Evolutionary conservation across 371 early-diverging fungal genomes (phyloP), one percentile per base, ranked within the genome.

Genomic region (Paraphysoderma sedebokerense): DNA sequence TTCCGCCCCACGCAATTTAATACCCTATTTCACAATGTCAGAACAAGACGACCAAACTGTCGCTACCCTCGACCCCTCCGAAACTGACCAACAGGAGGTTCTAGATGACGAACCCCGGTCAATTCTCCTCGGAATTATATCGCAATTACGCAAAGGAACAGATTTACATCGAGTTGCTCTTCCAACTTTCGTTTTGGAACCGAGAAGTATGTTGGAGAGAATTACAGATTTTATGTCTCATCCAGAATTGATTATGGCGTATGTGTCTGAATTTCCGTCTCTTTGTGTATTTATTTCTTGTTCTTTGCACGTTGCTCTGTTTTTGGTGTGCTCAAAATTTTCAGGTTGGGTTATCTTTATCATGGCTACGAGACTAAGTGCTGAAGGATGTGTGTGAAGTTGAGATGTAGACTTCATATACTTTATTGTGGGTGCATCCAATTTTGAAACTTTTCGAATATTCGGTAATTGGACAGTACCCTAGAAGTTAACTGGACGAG

Each of bases 151-250:
- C 42, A 84, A 85, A 58, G 90, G 87, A 34, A 80, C 77, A 62
- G 97, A 96, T 59, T 70, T 96, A 51, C 67, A 67, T 48, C 67
- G 85, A 34, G 84, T 96, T 27, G 85, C 95, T 22, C 74, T 96
- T 20, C 97, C 97, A 5, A 92, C 92, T 7, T 96, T 96, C 74
- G 87, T 96, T 1, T 74, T 96, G 12, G 97, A 96, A 54, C 85
- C 95, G 4, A 72, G 97, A 19, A 85, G 85, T 57, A 88, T 95
- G 79, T 73, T 87, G 27, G 97, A 96, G 56, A 71, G 88, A 20
- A 82, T 95, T 29, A 88, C 95, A 13, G 97, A 96, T 65, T 93
- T 90, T 62, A 81, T 95, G 80, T 76, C 80, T 38, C 92, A 95
- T 57, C 91, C 93, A 1, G 87, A 90, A 40, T 56, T 89, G 45